phyloP scores from a whole-genome alignment of 257 asterid genomes.

The Cinchona pubescens region DNA sequence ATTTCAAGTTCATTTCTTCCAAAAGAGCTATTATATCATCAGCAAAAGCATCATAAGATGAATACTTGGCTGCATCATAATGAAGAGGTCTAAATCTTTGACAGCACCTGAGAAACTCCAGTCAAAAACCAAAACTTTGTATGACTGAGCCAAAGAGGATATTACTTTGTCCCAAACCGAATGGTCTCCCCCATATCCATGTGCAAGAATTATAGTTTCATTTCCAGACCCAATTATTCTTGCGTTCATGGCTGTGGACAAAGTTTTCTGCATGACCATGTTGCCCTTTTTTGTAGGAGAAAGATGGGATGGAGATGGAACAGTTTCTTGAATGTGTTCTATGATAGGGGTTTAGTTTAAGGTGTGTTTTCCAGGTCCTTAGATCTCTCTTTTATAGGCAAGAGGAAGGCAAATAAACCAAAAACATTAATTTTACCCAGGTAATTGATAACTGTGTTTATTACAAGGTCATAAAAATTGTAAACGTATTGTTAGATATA shows the following conservation, averaged over 20 bases:
- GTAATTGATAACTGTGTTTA: no score
- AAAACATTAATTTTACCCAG: no score
- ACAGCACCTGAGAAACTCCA: constrained; percentile 81
- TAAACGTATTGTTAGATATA: no score
- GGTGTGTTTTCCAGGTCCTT: constrained; percentile 6
- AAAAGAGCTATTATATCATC: constrained; percentile 58
- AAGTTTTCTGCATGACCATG: constrained; percentile 28
- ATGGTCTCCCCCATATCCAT: constrained; percentile 85
- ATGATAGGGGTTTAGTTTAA: neutral
- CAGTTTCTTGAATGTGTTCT: neutral
- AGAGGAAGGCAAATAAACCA: constrained; percentile 2
- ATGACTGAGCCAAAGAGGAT: constrained; percentile 32
- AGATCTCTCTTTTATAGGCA: constrained; percentile 18
- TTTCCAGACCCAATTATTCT: constrained; percentile 50
- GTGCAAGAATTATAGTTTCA: constrained; percentile 61
- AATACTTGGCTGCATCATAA: constrained; percentile 46
- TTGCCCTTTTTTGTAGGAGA: neutral
- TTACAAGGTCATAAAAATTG: no score
- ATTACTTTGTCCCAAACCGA: constrained; percentile 67
- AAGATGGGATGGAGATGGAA: no score
- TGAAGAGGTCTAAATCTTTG: constrained; percentile 44
- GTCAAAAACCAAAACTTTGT: constrained; percentile 58
- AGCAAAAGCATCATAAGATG: constrained; percentile 58
- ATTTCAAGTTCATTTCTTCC: constrained; percentile 61
- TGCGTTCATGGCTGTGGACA: constrained; percentile 58